These are phyloP conservation scores for Xerocomus alliaceus DNA, from an alignment of 1,284 basidiomycete genomes.

Conservation along the genomic window DNA sequence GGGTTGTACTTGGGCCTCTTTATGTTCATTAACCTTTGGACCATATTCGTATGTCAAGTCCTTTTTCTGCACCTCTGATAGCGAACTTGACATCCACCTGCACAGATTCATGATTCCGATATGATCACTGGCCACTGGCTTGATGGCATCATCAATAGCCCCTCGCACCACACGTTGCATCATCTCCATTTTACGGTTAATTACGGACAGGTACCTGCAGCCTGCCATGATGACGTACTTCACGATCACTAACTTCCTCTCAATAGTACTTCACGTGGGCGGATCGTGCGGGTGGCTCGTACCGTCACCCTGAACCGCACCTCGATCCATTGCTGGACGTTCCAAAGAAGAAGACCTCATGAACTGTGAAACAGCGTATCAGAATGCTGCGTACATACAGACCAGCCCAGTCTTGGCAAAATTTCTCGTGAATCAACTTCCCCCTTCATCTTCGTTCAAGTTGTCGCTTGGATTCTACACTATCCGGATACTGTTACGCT, in stretches of 20 bases:
- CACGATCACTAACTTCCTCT: conserved; percentile 18
- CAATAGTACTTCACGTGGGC: conserved; percentile 93
- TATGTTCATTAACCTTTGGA: conserved; percentile 91
- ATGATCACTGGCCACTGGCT: conserved; percentile 95
- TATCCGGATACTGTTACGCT: no score
- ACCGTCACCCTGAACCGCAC: conserved; percentile 82
- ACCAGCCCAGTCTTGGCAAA: no score
- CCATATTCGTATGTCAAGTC: conserved; percentile 77
- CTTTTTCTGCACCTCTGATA: not conserved
- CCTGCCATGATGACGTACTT: not conserved
- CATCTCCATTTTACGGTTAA: conserved; percentile 97
- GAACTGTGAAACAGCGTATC: no score
- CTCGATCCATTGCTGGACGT: conserved; percentile 89
- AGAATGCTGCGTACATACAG: no score
- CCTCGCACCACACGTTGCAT: conserved; percentile 96
- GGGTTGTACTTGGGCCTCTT: conserved; percentile 83
- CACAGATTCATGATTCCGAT: conserved; percentile 97
- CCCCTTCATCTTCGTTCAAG: no score
- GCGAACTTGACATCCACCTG: not conserved
- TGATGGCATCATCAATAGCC: conserved; percentile 94
- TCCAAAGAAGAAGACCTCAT: conserved; percentile 46
- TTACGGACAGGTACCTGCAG: conserved; percentile 67
- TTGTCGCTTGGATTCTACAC: no score
- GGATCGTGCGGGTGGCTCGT: conserved; percentile 84
- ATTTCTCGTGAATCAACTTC: no score